Base-by-base conservation (phyloP, 2,329 filamentous ascomycete genomes). In the Talaromyces sp. region DNA sequence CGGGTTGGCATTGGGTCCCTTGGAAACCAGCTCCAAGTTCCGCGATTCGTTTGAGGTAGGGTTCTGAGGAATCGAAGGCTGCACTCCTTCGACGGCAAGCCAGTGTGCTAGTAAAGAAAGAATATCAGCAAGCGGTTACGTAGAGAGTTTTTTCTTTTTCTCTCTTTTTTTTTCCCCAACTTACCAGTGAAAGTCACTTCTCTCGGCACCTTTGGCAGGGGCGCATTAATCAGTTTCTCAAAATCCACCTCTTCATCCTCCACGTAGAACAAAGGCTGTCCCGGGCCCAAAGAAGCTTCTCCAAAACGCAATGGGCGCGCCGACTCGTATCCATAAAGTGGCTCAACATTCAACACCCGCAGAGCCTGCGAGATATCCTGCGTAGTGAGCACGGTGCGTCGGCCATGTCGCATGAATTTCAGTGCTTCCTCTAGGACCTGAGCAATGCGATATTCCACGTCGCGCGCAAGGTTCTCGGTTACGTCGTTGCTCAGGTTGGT, bases 211-310 rank as follows among this genome's bases (percentile, higher is more conserved):
- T 96, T 97, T 28, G 95, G 95, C 67, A 99, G 78, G 4, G 95
- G 91, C 66, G 92, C 92, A 78, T 99, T 99, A 74, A 99, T 97
- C 67, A 99, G 81, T 81, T 98, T 98, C 80, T 99, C 95, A 72
- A 99, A 98, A 76, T 99, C 95, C 59, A 98, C 89, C 80, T 99
- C 95, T 72, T 99, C 95, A 73, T 99, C 95, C 72, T 99, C 95
- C 42, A 99, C 90, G 74, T 99, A 99, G 77, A 93, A 99, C 25
- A 99, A 80, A 58, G 93, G 92, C 77, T 99, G 95, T 10, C 93
- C 93, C 15, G 93, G 92, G 0, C 95, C 95, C 63, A 99, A 81
- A 62, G 91, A 96, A 3, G 95, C 95, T 77, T 99, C 95, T 57
- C 95, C 95, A 72, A 96, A 99, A 59, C 90, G 86, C 69, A 99